Conservation (phyloP, 169 alveolate species). For the Cyclospora cayetanensis region DNA sequence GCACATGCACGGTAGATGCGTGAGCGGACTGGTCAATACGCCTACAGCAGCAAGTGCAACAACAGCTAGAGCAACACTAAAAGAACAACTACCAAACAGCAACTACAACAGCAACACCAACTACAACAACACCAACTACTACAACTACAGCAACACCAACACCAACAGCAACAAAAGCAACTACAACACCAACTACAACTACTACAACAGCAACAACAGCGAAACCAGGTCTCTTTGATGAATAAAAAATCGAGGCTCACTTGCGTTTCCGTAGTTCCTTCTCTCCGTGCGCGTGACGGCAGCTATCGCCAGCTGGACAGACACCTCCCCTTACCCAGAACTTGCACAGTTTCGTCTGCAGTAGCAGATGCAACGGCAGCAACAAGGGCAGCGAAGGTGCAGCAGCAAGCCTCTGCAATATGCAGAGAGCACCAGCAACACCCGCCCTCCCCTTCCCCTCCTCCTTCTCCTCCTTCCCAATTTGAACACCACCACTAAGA, state of each 20-base stretch:
- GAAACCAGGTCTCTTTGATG: neutral
- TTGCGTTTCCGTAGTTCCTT: conserved; percentile 65
- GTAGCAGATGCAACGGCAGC: conserved; percentile 44
- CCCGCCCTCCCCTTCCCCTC: too few species aligned
- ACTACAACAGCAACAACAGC: neutral
- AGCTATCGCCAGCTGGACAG: conserved; percentile 67
- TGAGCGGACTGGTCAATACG: too few species aligned
- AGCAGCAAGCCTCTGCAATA: neutral
- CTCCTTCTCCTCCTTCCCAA: too few species aligned
- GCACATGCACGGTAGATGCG: too few species aligned
- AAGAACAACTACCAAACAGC: neutral
- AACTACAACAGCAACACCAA: neutral
- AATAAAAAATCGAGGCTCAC: conserved; percentile 35
- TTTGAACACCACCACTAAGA: neutral
- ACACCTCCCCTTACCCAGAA: conserved; percentile 67
- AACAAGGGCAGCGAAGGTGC: neutral
- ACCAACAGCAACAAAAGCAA: neutral
- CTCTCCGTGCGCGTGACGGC: conserved; percentile 75
- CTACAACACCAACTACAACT: neutral
- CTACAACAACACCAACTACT: neutral
- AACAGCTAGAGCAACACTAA: neutral
- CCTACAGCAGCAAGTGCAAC: neutral
- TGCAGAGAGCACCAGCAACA: neutral
- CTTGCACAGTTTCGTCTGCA: conserved; percentile 72
- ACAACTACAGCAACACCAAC: neutral